Percentiles rank a stretch among this genome's conserved stretches.
phyloP scores from a whole-genome alignment of 306 rosid genomes.

The Inga laurina region DNA sequence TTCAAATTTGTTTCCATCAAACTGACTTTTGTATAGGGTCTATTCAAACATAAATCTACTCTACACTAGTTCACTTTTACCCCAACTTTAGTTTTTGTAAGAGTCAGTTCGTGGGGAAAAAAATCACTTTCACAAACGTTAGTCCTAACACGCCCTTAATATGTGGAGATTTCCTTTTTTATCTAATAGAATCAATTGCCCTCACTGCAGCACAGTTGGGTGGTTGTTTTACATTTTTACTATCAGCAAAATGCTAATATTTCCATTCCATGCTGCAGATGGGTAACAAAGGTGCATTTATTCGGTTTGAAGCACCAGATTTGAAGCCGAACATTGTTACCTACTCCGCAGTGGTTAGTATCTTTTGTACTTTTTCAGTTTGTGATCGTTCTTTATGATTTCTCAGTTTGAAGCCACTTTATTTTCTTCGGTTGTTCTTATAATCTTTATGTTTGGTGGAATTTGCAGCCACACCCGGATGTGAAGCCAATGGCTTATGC shows the following conservation, averaged over 20 bases:
- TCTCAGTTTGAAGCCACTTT: neutral
- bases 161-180: neutral
- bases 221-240: neutral
- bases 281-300: constrained; percentile 99
- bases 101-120: too few relatives aligned
- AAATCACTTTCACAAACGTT: too few relatives aligned
- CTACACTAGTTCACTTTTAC: too few relatives aligned
- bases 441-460: constrained; percentile 14
- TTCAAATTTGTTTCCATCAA: neutral
- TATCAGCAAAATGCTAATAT: neutral
- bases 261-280: constrained; percentile 63
- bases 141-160: neutral
- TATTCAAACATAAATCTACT: too few relatives aligned
- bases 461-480: constrained; percentile 92
- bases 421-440: neutral
- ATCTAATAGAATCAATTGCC: constrained; percentile 14
- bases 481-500: constrained; percentile 99
- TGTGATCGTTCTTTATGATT: neutral
- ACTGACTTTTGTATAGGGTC: too few relatives aligned
- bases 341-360: constrained; percentile 90
- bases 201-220: neutral
- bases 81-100: too few relatives aligned
- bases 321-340: constrained; percentile 86
- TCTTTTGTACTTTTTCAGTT: constrained; percentile 14
- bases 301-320: constrained; percentile 89